Conservation (phyloP, 2,329 filamentous ascomycete genomes). For the Thielaviopsis musarum region DNA sequence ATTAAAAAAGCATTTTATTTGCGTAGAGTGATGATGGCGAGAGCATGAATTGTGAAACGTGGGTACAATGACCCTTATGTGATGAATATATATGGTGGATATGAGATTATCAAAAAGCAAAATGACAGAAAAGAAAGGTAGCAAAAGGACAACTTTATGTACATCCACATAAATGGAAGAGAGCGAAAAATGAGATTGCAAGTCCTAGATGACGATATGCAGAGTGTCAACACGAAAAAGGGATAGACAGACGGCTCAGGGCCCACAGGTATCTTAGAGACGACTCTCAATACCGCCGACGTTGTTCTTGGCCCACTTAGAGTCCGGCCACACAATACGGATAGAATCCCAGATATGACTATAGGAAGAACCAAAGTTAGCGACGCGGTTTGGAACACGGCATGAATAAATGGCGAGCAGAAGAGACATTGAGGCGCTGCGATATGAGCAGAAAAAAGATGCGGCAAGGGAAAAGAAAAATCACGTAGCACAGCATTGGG, state of each 20-base stretch:
- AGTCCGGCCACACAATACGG: conserved; percentile 79
- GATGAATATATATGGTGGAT: neutral
- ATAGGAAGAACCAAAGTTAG: conserved; percentile 10
- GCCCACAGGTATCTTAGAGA: conserved; percentile 33
- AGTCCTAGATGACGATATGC: too few relatives aligned
- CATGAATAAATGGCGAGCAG: conserved; percentile 8
- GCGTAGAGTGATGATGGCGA: too few relatives aligned
- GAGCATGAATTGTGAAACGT: neutral
- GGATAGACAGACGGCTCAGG: conserved; percentile 1
- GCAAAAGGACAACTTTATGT: neutral
- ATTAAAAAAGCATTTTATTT: too few relatives aligned
- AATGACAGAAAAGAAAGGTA: neutral
- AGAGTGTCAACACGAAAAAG: neutral
- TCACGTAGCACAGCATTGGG: too few relatives aligned
- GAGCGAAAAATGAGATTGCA: too few relatives aligned
- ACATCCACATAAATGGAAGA: too few relatives aligned
- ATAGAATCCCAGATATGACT: conserved; percentile 93
- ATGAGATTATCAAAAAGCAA: neutral
- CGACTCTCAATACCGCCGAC: conserved; percentile 60
- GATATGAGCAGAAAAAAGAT: too few relatives aligned
- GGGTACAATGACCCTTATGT: neutral
- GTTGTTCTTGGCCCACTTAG: conserved; percentile 57
- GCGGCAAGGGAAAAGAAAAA: too few relatives aligned
- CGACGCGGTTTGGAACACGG: conserved; percentile 13
- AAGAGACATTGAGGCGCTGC: neutral